Evolutionary conservation across 257 asterid genomes (phyloP), one percentile per base, ranked within the genome.

Genomic region (Solanum tarijense): DNA sequence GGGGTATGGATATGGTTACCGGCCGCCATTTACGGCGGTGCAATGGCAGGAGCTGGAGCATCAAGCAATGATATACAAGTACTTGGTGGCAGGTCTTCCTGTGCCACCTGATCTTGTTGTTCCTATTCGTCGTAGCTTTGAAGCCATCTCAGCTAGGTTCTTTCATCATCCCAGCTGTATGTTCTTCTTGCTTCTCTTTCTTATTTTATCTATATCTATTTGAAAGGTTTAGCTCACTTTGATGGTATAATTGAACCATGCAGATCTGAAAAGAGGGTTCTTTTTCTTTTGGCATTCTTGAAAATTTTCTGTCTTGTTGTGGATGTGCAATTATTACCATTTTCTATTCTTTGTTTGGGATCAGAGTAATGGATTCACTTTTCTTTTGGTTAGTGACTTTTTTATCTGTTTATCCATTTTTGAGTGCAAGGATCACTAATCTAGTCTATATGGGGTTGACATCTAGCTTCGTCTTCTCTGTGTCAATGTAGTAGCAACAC

Each of bases 11-110:
- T 91, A 87, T 76, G 94, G 92, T 39, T 95, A 94, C 88, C 86
- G 91, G 90, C 93, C 98, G 34, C 98, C 98, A 12, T 95, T 96
- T 86, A 96, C 98, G 31, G 96, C 99, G 29, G 95, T 93, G 88
- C 98, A 96, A 88, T 94, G 99, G 98, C 99, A 96, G 92, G 99
- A 96, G 91, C 95, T 96, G 93, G 98, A 95, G 89, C 98, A 94
- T 87, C 99, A 96, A 92, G 98, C 99, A 79, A 96, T 95, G 98
- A 94, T 96, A 83, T 96, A 96, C 81, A 96, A 96, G 93, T 96
- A 96, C 89, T 92, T 96, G 46, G 91, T 93, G 81, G 98, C 98
- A 87, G 99, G 98, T 55, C 41, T 96, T 84, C 98, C 98, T 1
- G 94, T 96, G 71, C 98, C 99, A 35, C 96, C 98, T 1, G 98